A percentile compares a stretch with the other conserved stretches of the same genome.
phyloP scores from a whole-genome alignment of 2,329 filamentous ascomycete species.

The Fusarium sp. region DNA sequence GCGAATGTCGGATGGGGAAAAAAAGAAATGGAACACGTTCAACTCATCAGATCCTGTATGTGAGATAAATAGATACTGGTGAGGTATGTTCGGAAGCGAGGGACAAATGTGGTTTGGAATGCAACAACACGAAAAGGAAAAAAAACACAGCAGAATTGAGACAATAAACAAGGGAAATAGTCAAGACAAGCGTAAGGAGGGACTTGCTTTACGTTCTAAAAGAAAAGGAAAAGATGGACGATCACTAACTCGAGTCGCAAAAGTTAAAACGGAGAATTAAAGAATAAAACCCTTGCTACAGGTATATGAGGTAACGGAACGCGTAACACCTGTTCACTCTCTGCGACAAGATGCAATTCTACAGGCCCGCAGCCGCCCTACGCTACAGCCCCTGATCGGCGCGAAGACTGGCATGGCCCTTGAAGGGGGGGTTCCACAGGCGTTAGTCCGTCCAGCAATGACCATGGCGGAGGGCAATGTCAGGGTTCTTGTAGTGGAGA shows the following conservation, averaged over 20 bases:
- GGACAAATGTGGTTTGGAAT: conserved; percentile 2
- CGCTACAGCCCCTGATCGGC: conserved; percentile 23
- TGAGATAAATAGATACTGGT: neutral
- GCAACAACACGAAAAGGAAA: neutral
- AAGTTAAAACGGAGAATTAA: neutral
- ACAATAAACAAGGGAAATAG: conserved; percentile 12
- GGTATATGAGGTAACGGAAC: conserved; percentile 34
- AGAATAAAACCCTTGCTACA: conserved; percentile 14
- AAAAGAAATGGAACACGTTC: neutral
- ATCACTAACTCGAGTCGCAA: conserved; percentile 6
- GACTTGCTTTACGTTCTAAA: conserved; percentile 18
- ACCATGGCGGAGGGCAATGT: conserved; percentile 13
- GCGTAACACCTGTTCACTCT: conserved; percentile 22
- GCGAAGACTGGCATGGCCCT: conserved; percentile 18
- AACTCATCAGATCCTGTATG: neutral
- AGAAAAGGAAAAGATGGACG: conserved; percentile 1
- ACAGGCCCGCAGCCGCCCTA: conserved; percentile 23
- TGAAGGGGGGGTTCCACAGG: conserved; percentile 19
- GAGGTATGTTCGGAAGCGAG: conserved; percentile 13
- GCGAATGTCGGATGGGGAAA: conserved; percentile 17
- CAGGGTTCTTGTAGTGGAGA: no score
- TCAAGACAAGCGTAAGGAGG: conserved; percentile 34
- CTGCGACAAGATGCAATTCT: conserved; percentile 9
- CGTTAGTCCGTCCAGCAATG: conserved; percentile 4
- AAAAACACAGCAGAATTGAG: neutral